Evolutionary conservation across 225 moss, liverwort and hornwort species (phyloP).

Genomic region (Physcomitrellopsis africana): DNA sequence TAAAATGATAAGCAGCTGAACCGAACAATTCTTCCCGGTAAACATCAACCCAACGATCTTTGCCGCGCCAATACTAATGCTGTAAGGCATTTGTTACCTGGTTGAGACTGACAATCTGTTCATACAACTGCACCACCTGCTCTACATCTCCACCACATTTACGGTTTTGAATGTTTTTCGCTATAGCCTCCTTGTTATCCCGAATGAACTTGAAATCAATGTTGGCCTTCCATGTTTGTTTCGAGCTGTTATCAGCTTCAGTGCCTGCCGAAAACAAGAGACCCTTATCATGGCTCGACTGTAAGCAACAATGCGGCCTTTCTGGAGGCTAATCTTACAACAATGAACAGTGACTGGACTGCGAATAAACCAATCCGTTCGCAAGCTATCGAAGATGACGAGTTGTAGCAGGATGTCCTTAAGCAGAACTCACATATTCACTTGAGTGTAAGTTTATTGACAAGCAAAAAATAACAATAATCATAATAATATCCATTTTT

Average conservation of each 20-base stretch:
- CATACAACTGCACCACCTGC: constrained; percentile 88
- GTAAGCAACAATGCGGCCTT: background rate
- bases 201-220: constrained; percentile 98
- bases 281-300: constrained; percentile 1
- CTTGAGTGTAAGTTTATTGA: no score
- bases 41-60: background rate
- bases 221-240: constrained; percentile 92
- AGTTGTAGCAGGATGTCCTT: no score
- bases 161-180: constrained; percentile 73
- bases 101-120: constrained; percentile 76
- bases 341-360: background rate
- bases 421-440: no score
- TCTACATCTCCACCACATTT: constrained; percentile 90
- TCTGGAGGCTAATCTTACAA: background rate
- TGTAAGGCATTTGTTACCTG: constrained; percentile 46
- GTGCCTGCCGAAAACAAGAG: constrained; percentile 27
- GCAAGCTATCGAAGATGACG: no score
- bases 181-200: constrained; percentile 79
- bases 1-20: background rate
- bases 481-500: no score
- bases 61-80: background rate
- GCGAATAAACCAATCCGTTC: background rate
- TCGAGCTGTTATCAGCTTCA: constrained; percentile 50
- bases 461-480: no score
- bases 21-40: background rate